Evolutionary conservation across 306 rosid genomes (phyloP), one percentile per base, ranked within the genome.

Genomic region (Sicyos baderoa): DNA sequence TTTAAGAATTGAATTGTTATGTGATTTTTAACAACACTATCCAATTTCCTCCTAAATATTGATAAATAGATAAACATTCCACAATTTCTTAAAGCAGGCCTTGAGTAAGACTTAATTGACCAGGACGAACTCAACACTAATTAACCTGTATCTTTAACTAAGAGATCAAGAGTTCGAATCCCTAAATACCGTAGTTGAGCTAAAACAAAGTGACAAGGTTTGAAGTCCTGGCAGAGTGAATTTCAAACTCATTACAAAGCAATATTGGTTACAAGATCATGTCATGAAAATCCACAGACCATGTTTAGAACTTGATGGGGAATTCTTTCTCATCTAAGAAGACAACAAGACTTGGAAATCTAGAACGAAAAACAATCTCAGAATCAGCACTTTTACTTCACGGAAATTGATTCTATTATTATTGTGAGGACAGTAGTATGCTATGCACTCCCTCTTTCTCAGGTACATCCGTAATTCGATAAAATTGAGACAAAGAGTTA

Each of bases 401-500:
- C 2, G 55, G 71, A 47, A 22, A 47, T 3, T 25, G 21, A 67
- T 67, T 23, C 15, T 25, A 45, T 45, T 21, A 5, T 22, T 23
- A 9, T 10, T 23, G n/a, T 5, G 68, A 62, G 21, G 15, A 5
- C 12, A 9, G 16, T 2, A 9, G 16, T 0, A 4, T 11, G 27
- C 49, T 0, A 4, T 11, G 27, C 49, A 17, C 9, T 11, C 32
- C 68, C 16, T 21, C 68, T 35, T 13, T 62, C 18, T 63, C 52
- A 13, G 27, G n/a, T n/a, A 49, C 15, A 18, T 63, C 69, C 17
- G n/a, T 6, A 42, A 63, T 10, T 40, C 17, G 21, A 45, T 44
- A 19, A 19, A 45, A 18, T 48, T 21, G 40, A 7, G 7, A 45
- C 19, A 13, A 67, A 22, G 90, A 68, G 89, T 70, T 86, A 91